Evolutionary conservation across 2,329 filamentous ascomycete species (phyloP).

Genomic region (Iodosphaeria phyllophila): DNA sequence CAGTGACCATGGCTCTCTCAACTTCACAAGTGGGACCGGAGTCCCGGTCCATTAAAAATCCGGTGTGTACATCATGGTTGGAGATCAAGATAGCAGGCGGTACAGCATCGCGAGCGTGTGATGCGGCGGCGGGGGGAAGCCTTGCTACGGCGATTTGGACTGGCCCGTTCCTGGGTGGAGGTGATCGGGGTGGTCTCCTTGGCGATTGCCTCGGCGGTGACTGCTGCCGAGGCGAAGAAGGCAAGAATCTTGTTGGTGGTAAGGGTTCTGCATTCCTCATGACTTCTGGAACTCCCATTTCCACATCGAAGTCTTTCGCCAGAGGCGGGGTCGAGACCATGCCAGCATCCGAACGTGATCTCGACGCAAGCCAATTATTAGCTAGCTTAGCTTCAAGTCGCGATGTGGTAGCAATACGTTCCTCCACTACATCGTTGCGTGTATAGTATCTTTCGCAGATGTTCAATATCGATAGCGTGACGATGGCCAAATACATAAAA

Average conservation of each 20-base stretch:
- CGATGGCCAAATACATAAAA: constrained; percentile 12
- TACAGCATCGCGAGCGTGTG: no score
- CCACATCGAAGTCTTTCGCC: no score
- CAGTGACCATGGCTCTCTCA: constrained; percentile 13
- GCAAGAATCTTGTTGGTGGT: no score
- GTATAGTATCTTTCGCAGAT: constrained; percentile 13
- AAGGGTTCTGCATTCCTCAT: no score
- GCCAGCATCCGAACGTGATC: no score
- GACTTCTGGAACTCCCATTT: no score
- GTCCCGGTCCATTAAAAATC: constrained; percentile 4
- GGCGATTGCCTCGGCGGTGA: no score
- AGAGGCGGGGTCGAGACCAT: no score
- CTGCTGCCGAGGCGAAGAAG: no score
- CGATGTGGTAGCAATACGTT: constrained; percentile 8
- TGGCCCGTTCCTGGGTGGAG: neutral
- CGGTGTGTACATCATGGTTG: constrained; percentile 4
- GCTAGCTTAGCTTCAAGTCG: no score
- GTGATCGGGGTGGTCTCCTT: neutral
- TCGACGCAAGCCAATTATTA: no score
- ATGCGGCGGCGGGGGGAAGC: neutral
- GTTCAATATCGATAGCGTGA: constrained; percentile 11
- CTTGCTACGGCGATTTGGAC: neutral
- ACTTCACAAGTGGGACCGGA: constrained; percentile 7
- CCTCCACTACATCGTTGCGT: constrained; percentile 8
- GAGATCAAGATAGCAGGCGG: constrained; percentile 2